Evolutionary conservation across 495 filamentous ascomycete genomes (phyloP), one percentile per base, ranked within the genome.

Genomic region (Astrothelium macrocarpum): DNA sequence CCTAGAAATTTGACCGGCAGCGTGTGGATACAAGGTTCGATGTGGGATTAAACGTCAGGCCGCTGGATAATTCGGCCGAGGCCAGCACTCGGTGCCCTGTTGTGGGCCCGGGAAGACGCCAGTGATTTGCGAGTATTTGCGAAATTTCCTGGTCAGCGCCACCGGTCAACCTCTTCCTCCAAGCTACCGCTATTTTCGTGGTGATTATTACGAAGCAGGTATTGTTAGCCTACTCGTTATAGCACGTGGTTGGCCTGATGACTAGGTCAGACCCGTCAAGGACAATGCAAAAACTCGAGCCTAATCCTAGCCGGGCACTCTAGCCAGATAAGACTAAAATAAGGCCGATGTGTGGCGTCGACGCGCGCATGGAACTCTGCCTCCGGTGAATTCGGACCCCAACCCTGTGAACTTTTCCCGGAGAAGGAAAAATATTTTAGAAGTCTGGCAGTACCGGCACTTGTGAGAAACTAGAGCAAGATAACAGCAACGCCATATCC

Each of bases 221-320:
- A 56, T 28, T 56, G 49, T 56, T 56, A 25, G 49, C 45, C 3
- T 56, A 25, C 25, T 56, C 29, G 23, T 56, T 56, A 56, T 56
- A 56, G 45, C 49, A 25, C 23, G 9, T 16, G 49, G 49, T 1
- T 56, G 25, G 49, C 49, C 49, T 56, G 49, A 56, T 56, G n/a
- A 29, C n/a, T 29, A 20, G 49, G 49, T 29, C 23, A 4, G n/a
- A n/a, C n/a, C n/a, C n/a, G n/a, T 49, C 23, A 49, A 49, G 18
- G 45, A 5, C 16, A 49, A 49, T 20, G 45, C 45, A 49, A 20
- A 12, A n/a, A 12, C 23, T 5, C 14, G 14, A 49, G 12, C 45
- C 45, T 49, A 49, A 49, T 49, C 45, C 45, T 49, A 49, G 45
- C 14, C 45, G 14, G 16, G 16, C 45, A 49, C 45, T n/a, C 45